A percentile compares a stretch with the other conserved stretches of the same genome.
These are phyloP conservation scores for Sporothrix pseudoabietina DNA, from an alignment of 2,329 filamentous ascomycete genomes.

Conservation along the genomic window DNA sequence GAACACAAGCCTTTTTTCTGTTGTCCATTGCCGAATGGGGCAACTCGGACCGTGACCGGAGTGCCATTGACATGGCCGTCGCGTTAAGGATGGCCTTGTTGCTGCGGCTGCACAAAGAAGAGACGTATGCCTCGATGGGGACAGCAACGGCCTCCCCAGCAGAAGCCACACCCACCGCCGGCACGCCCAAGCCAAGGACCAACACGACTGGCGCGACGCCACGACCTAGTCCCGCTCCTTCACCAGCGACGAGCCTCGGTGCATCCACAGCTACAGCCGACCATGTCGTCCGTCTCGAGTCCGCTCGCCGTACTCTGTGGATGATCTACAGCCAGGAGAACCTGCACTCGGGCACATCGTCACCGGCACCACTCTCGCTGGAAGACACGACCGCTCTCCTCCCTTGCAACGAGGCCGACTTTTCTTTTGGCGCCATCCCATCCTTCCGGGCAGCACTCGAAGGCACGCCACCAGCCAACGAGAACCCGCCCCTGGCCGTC, in stretches of 20 bases:
- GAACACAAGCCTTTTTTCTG: constrained; percentile 52
- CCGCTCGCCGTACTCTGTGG: constrained; percentile 60
- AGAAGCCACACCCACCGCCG: neutral
- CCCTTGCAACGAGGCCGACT: constrained; percentile 56
- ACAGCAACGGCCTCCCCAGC: neutral
- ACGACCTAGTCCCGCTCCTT: neutral
- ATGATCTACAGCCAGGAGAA: constrained; percentile 62
- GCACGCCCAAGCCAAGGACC: neutral
- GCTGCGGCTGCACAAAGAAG: constrained; percentile 58
- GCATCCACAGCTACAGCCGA: constrained; percentile 44
- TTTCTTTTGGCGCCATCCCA: constrained; percentile 52
- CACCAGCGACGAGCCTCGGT: constrained; percentile 36
- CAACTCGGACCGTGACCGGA: constrained; percentile 40
- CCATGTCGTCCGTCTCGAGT: constrained; percentile 55
- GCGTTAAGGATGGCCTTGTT: constrained; percentile 57
- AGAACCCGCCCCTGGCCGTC: constrained; percentile 48
- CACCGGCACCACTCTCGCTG: constrained; percentile 53
- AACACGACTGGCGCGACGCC: neutral
- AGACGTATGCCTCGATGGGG: constrained; percentile 51
- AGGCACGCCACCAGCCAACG: constrained; percentile 54
- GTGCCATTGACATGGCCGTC: constrained; percentile 55
- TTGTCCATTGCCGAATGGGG: constrained; percentile 41
- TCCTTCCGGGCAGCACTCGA: constrained; percentile 55
- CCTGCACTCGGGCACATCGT: constrained; percentile 55
- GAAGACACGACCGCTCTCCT: constrained; percentile 58